Evolutionary conservation across 306 rosid genomes (phyloP).

Genomic region (Sphenostylis stenocarpa): DNA sequence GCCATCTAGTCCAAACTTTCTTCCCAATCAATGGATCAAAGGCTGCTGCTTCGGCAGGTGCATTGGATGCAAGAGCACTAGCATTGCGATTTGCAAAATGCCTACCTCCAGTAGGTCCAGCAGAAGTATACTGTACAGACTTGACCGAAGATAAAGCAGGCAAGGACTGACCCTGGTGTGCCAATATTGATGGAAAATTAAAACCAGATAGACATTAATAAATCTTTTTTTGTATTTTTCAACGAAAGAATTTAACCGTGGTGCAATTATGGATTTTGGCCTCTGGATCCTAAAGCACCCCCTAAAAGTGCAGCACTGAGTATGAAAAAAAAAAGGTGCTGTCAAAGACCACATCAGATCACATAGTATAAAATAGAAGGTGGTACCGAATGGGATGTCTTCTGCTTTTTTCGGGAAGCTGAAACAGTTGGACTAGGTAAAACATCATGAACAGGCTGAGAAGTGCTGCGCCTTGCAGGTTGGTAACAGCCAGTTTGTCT

Average conservation of each 20-base stretch:
- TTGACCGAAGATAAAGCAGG: constrained; percentile 60
- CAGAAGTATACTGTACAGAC: constrained; percentile 53
- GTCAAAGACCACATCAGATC: constrained; percentile 30
- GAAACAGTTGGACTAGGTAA: constrained; percentile 76
- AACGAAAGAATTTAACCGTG: not conserved
- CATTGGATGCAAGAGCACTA: constrained; percentile 49
- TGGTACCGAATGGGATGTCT: constrained; percentile 69
- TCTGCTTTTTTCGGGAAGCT: constrained; percentile 90
- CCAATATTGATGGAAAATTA: constrained; percentile 29
- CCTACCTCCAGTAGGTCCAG: constrained; percentile 57
- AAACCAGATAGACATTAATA: not conserved
- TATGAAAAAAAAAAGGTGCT: constrained; percentile 7
- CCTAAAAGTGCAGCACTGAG: constrained; percentile 29
- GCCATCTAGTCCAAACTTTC: constrained; percentile 98
- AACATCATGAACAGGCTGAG: constrained; percentile 67
- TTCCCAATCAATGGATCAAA: constrained; percentile 74
- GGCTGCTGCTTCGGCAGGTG: constrained; percentile 48
- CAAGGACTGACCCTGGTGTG: constrained; percentile 55
- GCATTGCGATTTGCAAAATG: constrained; percentile 60
- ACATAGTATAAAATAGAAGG: constrained; percentile 28
- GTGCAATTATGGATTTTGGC: not conserved
- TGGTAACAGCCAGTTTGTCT: constrained; percentile 73
- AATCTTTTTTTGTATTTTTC: constrained; percentile 15
- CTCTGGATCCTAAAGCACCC: constrained; percentile 23
- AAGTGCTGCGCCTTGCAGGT: constrained; percentile 64